Percentiles rank a stretch among this genome's conserved stretches.
Evolutionary conservation across 2,329 filamentous ascomycete genomes (phyloP).

Genomic region (Aspergillus viridinutans): DNA sequence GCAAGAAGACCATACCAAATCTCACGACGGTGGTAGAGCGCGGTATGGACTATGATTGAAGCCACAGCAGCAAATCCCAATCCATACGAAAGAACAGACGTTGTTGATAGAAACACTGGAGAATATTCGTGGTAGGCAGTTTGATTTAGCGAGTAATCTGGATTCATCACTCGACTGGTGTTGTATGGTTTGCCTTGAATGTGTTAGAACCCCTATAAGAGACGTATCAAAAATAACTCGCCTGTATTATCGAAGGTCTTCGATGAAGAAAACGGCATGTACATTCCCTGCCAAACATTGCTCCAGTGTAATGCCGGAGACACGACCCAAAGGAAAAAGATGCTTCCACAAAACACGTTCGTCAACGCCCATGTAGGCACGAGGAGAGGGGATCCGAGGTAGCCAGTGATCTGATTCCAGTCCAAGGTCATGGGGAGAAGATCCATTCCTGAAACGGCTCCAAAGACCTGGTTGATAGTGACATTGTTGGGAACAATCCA

Average conservation of each 20-base stretch:
- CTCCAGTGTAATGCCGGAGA: slow-evolving; percentile 59
- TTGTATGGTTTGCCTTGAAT: slow-evolving; percentile 18
- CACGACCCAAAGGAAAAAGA: slow-evolving; percentile 58
- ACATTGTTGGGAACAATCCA: slow-evolving; percentile 26
- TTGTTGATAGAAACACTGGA: slow-evolving; percentile 61
- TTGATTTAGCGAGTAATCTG: slow-evolving; percentile 24
- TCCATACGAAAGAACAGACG: slow-evolving; percentile 63
- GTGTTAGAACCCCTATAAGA: background rate
- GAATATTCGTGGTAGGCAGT: slow-evolving; percentile 24
- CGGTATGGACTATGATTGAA: slow-evolving; percentile 60
- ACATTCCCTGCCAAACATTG: slow-evolving; percentile 60
- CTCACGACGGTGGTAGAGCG: slow-evolving; percentile 57
- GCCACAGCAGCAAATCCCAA: slow-evolving; percentile 65
- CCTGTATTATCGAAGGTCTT: slow-evolving; percentile 12
- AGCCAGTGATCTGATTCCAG: slow-evolving; percentile 45
- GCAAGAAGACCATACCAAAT: slow-evolving; percentile 53
- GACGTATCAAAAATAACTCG: background rate
- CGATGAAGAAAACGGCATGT: slow-evolving; percentile 52
- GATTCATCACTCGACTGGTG: slow-evolving; percentile 22
- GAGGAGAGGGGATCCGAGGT: slow-evolving; percentile 59
- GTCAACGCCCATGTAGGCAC: slow-evolving; percentile 66
- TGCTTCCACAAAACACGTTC: slow-evolving; percentile 63
- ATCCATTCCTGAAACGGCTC: slow-evolving; percentile 26
- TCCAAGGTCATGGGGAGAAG: slow-evolving; percentile 37
- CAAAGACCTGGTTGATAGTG: slow-evolving; percentile 27